Evolutionary conservation across 225 moss, liverwort and hornwort genomes (phyloP), one percentile per base, ranked within the genome.

Genomic region (Antitrichia curtipendula): DNA sequence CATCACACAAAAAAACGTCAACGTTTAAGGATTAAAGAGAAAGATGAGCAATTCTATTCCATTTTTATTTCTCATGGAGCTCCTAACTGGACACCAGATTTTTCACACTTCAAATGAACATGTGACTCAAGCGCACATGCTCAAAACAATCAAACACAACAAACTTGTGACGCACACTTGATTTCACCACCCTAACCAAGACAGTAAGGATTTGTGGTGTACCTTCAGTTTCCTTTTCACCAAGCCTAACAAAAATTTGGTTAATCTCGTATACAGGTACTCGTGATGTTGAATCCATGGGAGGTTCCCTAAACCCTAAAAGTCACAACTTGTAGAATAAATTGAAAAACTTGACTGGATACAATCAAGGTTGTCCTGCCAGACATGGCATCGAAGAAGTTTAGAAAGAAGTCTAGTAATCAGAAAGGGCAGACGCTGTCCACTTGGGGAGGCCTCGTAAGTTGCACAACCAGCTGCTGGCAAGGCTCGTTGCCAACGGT

Each of bases 401-500:
- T 24, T n/a, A 32, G 13, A 1, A 38, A 12, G n/a, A 2, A n/a
- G 34, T 9, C 4, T 47, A 25, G 7, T 4, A 61, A 13, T 90
- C 75, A 89, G 36, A 92, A 92, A 40, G 92, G 91, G 82, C 91
- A 92, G 7, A 88, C 75, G 31, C 22, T 85, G 70, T 91, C 74
- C 12, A 92, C 89, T 85, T 92, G 88, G 4, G 93, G 93, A 68
- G 87, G 74, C 23, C 91, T 56, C 5, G 68, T 77, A 2, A 92
- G 8, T 58, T 91, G 91, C 73, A 90, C 91, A 14, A 91, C 1
- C 65, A 91, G n/a, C n/a, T 89, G 91, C 13, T 91, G 82, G 79
- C 92, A 91, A 24, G 91, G 88, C 53, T 89, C 31, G 16, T 90
- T 43, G 18, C 93, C 93, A 9, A 80, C 56, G 0, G 87, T 87